Percentiles rank a stretch among this genome's conserved stretches.
Conservation (phyloP, 495 filamentous ascomycete genomes). For the Aspergillus biplanus region DNA sequence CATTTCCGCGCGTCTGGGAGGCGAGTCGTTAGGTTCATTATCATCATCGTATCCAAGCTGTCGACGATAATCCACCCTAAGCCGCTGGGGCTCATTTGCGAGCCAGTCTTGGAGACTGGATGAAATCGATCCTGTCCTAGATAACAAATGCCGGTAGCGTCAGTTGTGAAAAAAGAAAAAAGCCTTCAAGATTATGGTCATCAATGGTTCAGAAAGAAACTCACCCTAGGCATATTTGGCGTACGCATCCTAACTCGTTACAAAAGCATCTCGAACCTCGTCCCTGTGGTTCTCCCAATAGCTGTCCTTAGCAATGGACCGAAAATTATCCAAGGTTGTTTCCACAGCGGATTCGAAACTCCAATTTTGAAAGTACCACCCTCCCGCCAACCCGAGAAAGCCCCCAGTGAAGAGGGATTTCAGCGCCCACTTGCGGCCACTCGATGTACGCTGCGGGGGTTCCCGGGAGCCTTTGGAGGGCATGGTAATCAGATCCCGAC, state of each 20-base stretch:
- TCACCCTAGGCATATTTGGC: slow-evolving; percentile 92
- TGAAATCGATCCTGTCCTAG: slow-evolving; percentile 83
- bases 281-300: slow-evolving; percentile 76
- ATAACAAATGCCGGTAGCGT: not conserved
- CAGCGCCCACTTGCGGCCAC: not conserved
- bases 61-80: slow-evolving; percentile 98
- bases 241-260: slow-evolving; percentile 87
- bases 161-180: not conserved
- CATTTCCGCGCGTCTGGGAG: slow-evolving; percentile 85
- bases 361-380: not conserved
- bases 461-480: too few species aligned
- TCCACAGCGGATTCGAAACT: not conserved
- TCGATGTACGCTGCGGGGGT: not conserved
- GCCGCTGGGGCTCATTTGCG: slow-evolving; percentile 72
- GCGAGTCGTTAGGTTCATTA: slow-evolving; percentile 93
- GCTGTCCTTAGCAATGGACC: slow-evolving; percentile 28
- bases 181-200: not conserved
- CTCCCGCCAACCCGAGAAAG: not conserved
- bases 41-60: slow-evolving; percentile 89
- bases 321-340: not conserved
- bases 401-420: not conserved
- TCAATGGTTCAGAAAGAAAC: slow-evolving; percentile 13
- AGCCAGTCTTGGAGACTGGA: slow-evolving; percentile 76
- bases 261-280: slow-evolving; percentile 83
- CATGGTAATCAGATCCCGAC: too few species aligned